These are phyloP conservation scores for Sclerotinia trifoliorum DNA, from an alignment of 2,329 filamentous ascomycete species.

Conservation along the genomic window DNA sequence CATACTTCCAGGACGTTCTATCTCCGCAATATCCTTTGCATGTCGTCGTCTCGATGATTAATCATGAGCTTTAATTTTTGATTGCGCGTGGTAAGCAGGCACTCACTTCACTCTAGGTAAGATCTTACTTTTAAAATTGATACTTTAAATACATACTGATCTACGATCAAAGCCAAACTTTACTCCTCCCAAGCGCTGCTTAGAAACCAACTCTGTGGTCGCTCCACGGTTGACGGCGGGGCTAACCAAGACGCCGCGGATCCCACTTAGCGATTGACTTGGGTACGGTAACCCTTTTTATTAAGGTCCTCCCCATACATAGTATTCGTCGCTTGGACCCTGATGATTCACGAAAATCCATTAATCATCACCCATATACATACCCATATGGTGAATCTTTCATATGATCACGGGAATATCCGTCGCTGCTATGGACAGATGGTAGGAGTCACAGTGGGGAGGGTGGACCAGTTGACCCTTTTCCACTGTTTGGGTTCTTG, in stretches of 20 bases:
- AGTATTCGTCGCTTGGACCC: neutral
- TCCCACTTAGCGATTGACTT: neutral
- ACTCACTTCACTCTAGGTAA: neutral
- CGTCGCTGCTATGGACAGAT: neutral
- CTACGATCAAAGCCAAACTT: neutral
- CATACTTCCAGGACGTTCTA: constrained; percentile 7
- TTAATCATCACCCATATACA: neutral
- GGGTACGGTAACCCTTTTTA: neutral
- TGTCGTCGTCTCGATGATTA: neutral
- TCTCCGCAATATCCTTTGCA: neutral
- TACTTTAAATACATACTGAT: neutral
- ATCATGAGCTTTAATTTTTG: neutral
- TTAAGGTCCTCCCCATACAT: neutral
- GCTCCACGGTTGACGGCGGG: neutral
- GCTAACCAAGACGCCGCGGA: neutral
- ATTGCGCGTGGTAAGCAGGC: neutral
- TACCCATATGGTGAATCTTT: neutral
- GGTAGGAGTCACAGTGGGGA: constrained; percentile 14
- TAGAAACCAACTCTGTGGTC: neutral
- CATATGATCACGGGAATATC: neutral
- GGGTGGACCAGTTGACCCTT: neutral
- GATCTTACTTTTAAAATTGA: neutral
- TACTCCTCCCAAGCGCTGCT: neutral
- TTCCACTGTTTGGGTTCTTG: neutral
- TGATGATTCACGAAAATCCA: neutral